phyloP scores from a whole-genome alignment of 805 yeast species.

The Monosporozyma aquatica region DNA sequence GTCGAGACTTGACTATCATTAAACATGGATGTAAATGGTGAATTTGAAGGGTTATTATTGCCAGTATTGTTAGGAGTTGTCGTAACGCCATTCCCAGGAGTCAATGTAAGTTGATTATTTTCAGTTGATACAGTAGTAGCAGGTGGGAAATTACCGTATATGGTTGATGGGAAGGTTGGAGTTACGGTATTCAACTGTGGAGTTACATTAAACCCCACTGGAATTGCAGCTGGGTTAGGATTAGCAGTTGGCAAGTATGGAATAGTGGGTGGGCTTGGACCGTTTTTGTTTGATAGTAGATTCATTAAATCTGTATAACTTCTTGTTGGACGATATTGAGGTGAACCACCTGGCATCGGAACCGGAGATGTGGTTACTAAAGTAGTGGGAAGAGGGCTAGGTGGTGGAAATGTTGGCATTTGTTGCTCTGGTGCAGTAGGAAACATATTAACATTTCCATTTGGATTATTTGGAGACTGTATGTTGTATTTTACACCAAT shows the following conservation, averaged over 20 bases:
- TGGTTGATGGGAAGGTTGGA: conserved; percentile 2
- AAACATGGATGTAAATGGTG: conserved; percentile 1
- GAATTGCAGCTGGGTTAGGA: neutral
- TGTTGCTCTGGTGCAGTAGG: neutral
- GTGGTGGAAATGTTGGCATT: neutral
- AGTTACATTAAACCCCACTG: neutral
- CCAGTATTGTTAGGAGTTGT: too few species aligned
- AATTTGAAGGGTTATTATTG: neutral
- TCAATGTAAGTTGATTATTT: neutral
- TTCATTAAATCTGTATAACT: conserved; percentile 20
- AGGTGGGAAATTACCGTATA: conserved; percentile 1
- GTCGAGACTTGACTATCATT: conserved; percentile 1
- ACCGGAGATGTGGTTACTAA: neutral
- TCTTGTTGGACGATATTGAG: conserved; percentile 6
- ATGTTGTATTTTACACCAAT: neutral
- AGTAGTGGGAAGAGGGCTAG: neutral
- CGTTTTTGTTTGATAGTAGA: conserved; percentile 8
- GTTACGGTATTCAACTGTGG: neutral
- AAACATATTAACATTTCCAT: neutral
- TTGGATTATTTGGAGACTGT: too few species aligned
- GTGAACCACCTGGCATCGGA: neutral
- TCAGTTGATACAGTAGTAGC: neutral
- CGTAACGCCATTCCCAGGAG: neutral
- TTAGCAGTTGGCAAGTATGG: conserved; percentile 2
- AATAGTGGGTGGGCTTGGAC: neutral